Conservation (phyloP, 2,329 filamentous ascomycete species). For the Aspergillus phoenicis region DNA sequence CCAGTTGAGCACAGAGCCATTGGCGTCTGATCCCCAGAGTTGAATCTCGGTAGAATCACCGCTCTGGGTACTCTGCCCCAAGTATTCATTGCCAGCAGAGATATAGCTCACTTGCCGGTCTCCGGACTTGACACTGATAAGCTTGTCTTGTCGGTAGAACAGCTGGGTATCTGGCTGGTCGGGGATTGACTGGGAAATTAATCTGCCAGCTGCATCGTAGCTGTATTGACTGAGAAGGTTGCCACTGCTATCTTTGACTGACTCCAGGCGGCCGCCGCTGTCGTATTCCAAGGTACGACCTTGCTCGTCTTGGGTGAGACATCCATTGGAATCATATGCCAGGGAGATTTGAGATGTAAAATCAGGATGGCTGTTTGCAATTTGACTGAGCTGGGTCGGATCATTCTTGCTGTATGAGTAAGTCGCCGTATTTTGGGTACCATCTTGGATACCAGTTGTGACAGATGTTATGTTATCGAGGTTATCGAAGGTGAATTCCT, state of each 20-base stretch:
- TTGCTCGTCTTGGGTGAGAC: conserved; percentile 2
- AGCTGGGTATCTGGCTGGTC: conserved; percentile 5
- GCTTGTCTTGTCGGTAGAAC: conserved; percentile 2
- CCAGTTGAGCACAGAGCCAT: neutral
- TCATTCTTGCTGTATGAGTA: neutral
- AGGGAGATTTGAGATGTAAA: neutral
- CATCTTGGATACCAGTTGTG: neutral
- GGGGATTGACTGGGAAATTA: conserved; percentile 7
- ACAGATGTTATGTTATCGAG: neutral
- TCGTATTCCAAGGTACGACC: conserved; percentile 8
- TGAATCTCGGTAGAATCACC: neutral
- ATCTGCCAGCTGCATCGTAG: conserved; percentile 8
- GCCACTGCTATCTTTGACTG: neutral
- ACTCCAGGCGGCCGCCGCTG: neutral
- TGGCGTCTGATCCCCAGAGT: conserved; percentile 1
- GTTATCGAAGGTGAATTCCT: conserved; percentile 1
- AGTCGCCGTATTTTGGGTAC: neutral
- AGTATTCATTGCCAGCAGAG: conserved; percentile 7
- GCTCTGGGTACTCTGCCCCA: neutral
- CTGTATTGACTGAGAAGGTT: conserved; percentile 1
- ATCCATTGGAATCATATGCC: conserved; percentile 3
- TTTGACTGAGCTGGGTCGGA: conserved; percentile 2
- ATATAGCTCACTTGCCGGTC: conserved; percentile 3
- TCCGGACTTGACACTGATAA: neutral
- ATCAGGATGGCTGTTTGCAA: neutral